These are phyloP conservation scores for Phialophora chinensis DNA, from an alignment of 2,329 filamentous ascomycete species.

Conservation along the genomic window DNA sequence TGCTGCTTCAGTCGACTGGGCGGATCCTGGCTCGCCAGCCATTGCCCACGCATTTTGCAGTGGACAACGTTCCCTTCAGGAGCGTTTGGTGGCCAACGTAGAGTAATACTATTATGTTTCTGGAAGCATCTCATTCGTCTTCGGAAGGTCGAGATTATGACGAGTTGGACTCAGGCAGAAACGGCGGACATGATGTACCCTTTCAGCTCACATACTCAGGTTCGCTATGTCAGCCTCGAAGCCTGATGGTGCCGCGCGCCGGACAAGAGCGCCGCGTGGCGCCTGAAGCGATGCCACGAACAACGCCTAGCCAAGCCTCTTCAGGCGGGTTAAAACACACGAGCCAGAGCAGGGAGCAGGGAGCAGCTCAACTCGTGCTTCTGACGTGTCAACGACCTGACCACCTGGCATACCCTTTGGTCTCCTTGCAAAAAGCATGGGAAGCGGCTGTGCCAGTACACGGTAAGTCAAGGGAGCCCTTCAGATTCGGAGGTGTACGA, in stretches of 20 bases:
- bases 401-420: neutral
- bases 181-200: neutral
- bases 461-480: neutral
- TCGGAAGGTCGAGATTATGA: neutral
- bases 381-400: neutral
- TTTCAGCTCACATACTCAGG: neutral
- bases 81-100: neutral
- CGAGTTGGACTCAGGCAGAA: neutral
- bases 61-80: neutral
- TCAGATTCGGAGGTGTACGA: neutral
- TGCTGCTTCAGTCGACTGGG: constrained; percentile 21
- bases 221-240: constrained; percentile 8
- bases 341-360: neutral
- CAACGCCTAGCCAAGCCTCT: constrained; percentile 12
- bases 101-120: constrained; percentile 4
- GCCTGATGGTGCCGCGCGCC: constrained; percentile 7
- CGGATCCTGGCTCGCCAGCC: neutral
- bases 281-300: constrained; percentile 14
- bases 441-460: neutral
- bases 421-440: neutral
- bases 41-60: neutral
- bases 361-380: constrained; percentile 1
- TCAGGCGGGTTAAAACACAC: neutral
- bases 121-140: neutral
- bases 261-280: constrained; percentile 26